Conservation (phyloP, 176 grass and related monocot genomes). For the Musa itinerans region DNA sequence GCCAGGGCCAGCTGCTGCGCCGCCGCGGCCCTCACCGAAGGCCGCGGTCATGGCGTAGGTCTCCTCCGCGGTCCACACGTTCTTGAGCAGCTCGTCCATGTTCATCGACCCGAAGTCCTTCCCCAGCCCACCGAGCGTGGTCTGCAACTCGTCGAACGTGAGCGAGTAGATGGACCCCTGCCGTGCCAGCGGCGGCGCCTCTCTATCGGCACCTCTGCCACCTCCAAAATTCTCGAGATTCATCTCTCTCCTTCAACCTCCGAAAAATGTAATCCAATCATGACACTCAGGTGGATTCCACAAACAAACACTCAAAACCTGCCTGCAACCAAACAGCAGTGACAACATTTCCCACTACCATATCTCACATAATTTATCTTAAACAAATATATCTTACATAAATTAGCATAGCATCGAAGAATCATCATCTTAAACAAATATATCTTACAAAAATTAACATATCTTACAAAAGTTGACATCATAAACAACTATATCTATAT, state of each 20-base stretch:
- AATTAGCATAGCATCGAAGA: no score
- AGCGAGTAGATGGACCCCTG: slow-evolving; percentile 69
- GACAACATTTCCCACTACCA: no score
- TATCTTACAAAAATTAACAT: no score
- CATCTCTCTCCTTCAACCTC: background rate
- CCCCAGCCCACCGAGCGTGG: slow-evolving; percentile 37
- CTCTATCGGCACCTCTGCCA: background rate
- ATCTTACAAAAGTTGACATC: no score
- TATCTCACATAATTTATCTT: no score
- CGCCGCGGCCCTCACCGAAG: background rate
- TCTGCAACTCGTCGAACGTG: slow-evolving; percentile 92
- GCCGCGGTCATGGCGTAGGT: slow-evolving; percentile 52
- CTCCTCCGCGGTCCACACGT: slow-evolving; percentile 94
- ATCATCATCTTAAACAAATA: no score
- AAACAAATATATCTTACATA: no score
- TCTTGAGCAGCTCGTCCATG: slow-evolving; percentile 94
- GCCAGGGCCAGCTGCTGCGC: background rate
- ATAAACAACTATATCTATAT: no score
- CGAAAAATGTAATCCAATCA: background rate
- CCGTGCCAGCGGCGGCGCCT: slow-evolving; percentile 26
- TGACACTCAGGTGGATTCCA: background rate
- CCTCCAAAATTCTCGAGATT: background rate
- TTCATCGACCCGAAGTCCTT: slow-evolving; percentile 94
- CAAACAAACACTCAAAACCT: no score
- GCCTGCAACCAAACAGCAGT: no score